phyloP scores from a whole-genome alignment of 768 basidiomycete species.

The Inosperma sp. region DNA sequence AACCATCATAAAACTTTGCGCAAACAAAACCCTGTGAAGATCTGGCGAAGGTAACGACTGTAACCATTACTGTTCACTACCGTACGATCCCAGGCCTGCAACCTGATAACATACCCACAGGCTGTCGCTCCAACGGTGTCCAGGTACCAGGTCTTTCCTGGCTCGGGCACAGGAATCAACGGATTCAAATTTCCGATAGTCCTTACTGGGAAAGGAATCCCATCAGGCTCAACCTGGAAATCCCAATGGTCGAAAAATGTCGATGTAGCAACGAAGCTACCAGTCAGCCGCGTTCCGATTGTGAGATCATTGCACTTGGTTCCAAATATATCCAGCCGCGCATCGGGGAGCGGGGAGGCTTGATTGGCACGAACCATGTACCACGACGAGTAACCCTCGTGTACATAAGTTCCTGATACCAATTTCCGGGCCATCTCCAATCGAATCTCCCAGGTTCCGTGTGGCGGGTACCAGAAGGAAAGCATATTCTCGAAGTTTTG shows the following conservation, averaged over 20 bases:
- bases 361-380: background rate
- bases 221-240: background rate
- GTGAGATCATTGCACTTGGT: background rate
- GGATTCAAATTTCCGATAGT: background rate
- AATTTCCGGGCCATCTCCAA: background rate
- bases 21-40: background rate
- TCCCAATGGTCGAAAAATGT: too few species aligned
- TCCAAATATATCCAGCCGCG: background rate
- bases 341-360: background rate
- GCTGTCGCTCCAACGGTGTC: background rate
- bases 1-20: too few species aligned
- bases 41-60: too few species aligned
- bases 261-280: background rate
- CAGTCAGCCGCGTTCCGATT: background rate
- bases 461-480: background rate
- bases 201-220: background rate
- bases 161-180: background rate
- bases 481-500: background rate
- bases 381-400: background rate
- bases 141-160: background rate
- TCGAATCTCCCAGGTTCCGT: background rate
- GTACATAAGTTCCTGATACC: background rate
- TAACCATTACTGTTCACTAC: background rate
- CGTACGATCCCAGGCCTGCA: background rate
- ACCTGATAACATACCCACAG: background rate